phyloP scores from a whole-genome alignment of 768 basidiomycete genomes.

The Candolleomyces efflorescens region DNA sequence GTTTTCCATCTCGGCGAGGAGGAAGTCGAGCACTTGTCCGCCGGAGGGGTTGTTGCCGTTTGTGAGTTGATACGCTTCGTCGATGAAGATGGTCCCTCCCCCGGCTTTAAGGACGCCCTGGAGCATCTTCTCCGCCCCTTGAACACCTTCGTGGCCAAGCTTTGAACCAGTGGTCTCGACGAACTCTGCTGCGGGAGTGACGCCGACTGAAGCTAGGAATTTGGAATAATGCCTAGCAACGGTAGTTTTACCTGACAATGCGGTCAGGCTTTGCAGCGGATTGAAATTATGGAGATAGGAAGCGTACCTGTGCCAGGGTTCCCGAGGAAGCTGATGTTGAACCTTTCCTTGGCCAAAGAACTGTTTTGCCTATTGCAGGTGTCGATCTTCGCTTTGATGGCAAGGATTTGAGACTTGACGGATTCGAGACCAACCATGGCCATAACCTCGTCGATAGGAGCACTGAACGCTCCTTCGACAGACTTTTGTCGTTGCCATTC shows the following conservation, averaged over 20 bases:
- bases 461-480: slow-evolving; percentile 46
- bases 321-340: slow-evolving; percentile 60
- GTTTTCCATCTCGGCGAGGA: slow-evolving; percentile 75
- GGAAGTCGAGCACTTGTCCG: slow-evolving; percentile 58
- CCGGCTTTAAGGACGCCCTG: slow-evolving; percentile 44
- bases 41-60: slow-evolving; percentile 45
- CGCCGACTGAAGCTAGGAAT: slow-evolving; percentile 51
- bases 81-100: slow-evolving; percentile 65
- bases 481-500: slow-evolving; percentile 60
- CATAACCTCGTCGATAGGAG: slow-evolving; percentile 64
- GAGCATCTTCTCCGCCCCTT: slow-evolving; percentile 45
- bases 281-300: neutral
- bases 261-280: neutral
- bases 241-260: slow-evolving; percentile 57
- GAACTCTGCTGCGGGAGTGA: slow-evolving; percentile 50
- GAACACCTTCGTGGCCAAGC: slow-evolving; percentile 53
- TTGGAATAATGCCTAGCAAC: slow-evolving; percentile 61
- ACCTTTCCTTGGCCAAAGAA: slow-evolving; percentile 50
- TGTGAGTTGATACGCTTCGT: slow-evolving; percentile 69
- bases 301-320: slow-evolving; percentile 72
- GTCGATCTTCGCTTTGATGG: slow-evolving; percentile 57
- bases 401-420: slow-evolving; percentile 58
- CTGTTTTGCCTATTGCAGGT: slow-evolving; percentile 47
- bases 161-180: slow-evolving; percentile 61
- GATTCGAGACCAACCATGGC: slow-evolving; percentile 64